Base-by-base conservation (phyloP, 495 filamentous ascomycete species). In the Rhypophila decipiens region DNA sequence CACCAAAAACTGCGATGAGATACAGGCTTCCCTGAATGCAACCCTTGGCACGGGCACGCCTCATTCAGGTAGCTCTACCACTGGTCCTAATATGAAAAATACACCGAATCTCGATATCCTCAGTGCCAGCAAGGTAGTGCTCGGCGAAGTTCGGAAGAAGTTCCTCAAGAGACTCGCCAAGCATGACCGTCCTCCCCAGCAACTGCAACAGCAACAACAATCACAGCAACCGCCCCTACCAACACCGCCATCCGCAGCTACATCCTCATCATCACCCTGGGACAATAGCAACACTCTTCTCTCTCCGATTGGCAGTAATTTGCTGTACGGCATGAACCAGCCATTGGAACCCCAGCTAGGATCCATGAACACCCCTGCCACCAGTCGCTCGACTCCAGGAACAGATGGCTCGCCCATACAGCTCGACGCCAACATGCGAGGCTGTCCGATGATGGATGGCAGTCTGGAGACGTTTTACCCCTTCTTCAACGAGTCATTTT, bases 371-470 rank as follows among this genome's bases (percentile, higher is more conserved):
- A 3, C 7, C 24, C 11, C 13, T 7, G 5, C n/a, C n/a, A 13
- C 11, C 1, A 5, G 12, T 24, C n/a, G n/a, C n/a, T n/a, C n/a
- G n/a, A n/a, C n/a, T n/a, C n/a, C n/a, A n/a, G n/a, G n/a, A n/a
- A n/a, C n/a, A n/a, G n/a, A n/a, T n/a, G n/a, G n/a, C n/a, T 13
- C 44, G 11, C 15, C 21, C 11, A 20, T 49, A 7, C 27, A 49
- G 13, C 33, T 49, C 24, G 54, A 55, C 40, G 21, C 49, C 5
- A 24, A 39, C 29, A 20, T 51, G 20, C 19, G 24, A 13, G 62
- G 56, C 10, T 74, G 71, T 36, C 71, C 70, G 4, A 72, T 74
- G 68, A 57, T 71, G 46, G 69, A 74, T 43, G 68, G 70, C 22
- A 72, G 66, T 39, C 36, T 73, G 41, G 63, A 73, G 23, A 31